Percentiles rank a stretch among this genome's conserved stretches.
phyloP scores from a whole-genome alignment of 179 eudicot species.

The Heliamphora pulchella region DNA sequence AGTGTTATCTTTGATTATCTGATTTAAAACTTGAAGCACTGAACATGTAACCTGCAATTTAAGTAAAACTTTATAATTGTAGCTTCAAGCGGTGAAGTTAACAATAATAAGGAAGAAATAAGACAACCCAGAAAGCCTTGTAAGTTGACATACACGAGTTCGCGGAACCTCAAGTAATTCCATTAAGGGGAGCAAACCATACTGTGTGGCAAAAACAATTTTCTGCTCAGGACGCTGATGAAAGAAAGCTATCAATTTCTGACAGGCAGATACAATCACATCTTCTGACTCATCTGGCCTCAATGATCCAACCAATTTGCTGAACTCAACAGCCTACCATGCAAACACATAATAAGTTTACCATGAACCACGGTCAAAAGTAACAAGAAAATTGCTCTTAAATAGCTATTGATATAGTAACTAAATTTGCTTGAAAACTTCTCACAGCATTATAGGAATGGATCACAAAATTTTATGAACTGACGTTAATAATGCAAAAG shows the following conservation, averaged over 20 bases:
- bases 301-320: constrained; percentile 67
- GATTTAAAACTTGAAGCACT: constrained; percentile 85
- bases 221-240: constrained; percentile 94
- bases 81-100: background rate
- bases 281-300: constrained; percentile 95
- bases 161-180: constrained; percentile 89
- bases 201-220: constrained; percentile 74
- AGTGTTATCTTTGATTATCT: constrained; percentile 76
- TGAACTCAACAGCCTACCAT: constrained; percentile 90
- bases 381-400: constrained; percentile 9
- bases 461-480: background rate
- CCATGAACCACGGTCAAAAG: background rate
- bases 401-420: background rate
- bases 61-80: background rate
- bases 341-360: constrained; percentile 7
- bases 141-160: constrained; percentile 60
- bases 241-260: constrained; percentile 75
- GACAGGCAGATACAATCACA: constrained; percentile 78
- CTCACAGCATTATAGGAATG: background rate
- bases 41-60: constrained; percentile 78
- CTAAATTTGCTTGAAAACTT: background rate
- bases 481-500: background rate
- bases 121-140: constrained; percentile 15
- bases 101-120: background rate
- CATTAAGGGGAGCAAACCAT: constrained; percentile 91